Conservation (phyloP, 1,284 basidiomycete species). For the Austroboletus niveus region DNA sequence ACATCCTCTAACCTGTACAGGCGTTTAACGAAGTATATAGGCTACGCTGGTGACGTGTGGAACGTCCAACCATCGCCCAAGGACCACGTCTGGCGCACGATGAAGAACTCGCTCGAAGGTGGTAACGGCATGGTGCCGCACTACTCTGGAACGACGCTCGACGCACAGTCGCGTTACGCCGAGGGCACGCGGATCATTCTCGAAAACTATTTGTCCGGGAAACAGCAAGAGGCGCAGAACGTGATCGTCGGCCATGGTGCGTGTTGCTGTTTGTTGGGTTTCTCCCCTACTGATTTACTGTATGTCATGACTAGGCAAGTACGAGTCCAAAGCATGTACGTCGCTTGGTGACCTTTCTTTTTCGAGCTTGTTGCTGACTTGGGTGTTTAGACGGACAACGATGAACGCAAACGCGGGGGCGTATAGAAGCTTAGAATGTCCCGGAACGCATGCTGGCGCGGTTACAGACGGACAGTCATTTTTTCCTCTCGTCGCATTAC, state of each 20-base stretch:
- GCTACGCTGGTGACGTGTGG: conserved; percentile 72
- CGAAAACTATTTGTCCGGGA: conserved; percentile 55
- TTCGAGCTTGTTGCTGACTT: not conserved
- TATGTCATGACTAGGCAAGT: conserved; percentile 38
- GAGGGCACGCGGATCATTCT: conserved; percentile 79
- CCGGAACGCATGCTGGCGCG: too few species aligned
- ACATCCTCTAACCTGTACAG: too few species aligned
- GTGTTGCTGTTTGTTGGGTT: not conserved
- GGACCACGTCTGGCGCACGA: conserved; percentile 84
- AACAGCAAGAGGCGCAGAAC: conserved; percentile 69
- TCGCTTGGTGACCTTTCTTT: conserved; percentile 8
- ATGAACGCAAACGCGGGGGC: not conserved
- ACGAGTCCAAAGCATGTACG: conserved; percentile 64
- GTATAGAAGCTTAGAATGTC: not conserved
- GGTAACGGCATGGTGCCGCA: conserved; percentile 87
- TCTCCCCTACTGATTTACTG: not conserved
- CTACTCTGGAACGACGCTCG: conserved; percentile 87
- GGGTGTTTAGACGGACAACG: conserved; percentile 10
- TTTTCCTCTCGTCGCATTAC: too few species aligned
- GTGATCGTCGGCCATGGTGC: conserved; percentile 69
- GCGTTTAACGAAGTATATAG: conserved; percentile 8
- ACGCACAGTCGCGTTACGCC: conserved; percentile 89
- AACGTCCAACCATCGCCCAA: conserved; percentile 83
- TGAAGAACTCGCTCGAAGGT: conserved; percentile 77
- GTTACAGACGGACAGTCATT: too few species aligned